Conservation (phyloP, 495 filamentous ascomycete species). For the Corynascus novoguineensis region DNA sequence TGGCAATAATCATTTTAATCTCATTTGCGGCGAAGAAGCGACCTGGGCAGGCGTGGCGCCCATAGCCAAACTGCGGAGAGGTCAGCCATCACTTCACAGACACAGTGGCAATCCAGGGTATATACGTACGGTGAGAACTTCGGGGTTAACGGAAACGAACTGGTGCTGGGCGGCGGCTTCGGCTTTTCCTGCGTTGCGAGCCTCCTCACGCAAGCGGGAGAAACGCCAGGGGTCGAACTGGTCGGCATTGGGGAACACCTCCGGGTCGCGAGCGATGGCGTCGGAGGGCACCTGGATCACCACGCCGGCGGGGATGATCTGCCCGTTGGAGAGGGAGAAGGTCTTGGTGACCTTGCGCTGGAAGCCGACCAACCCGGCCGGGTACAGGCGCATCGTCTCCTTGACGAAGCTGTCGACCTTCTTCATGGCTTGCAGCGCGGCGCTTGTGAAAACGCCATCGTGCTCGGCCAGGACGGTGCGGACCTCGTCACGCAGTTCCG, state of each 20-base stretch:
- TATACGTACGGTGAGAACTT: constrained; percentile 27
- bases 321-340: constrained; percentile 41
- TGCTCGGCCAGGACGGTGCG: constrained; percentile 25
- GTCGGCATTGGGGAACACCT: constrained; percentile 28
- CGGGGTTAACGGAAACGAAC: constrained; percentile 37
- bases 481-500: constrained; percentile 51
- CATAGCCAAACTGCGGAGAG: constrained; percentile 42
- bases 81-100: not conserved
- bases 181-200: constrained; percentile 28
- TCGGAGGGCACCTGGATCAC: constrained; percentile 38
- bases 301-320: constrained; percentile 34
- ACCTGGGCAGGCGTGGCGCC: constrained; percentile 55
- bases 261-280: constrained; percentile 28
- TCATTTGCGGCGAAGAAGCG: constrained; percentile 52
- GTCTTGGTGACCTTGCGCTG: constrained; percentile 34
- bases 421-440: constrained; percentile 32
- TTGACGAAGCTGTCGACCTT: constrained; percentile 36
- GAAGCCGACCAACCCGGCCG: constrained; percentile 21
- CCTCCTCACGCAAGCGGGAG: constrained; percentile 37
- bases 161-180: constrained; percentile 32
- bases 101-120: not conserved
- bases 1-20: constrained; percentile 52
- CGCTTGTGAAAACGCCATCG: constrained; percentile 25
- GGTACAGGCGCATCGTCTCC: constrained; percentile 31
- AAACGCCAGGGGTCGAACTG: constrained; percentile 50